phyloP scores from a whole-genome alignment of 352 stramenopile genomes.

The Thraustotheca clavata region DNA sequence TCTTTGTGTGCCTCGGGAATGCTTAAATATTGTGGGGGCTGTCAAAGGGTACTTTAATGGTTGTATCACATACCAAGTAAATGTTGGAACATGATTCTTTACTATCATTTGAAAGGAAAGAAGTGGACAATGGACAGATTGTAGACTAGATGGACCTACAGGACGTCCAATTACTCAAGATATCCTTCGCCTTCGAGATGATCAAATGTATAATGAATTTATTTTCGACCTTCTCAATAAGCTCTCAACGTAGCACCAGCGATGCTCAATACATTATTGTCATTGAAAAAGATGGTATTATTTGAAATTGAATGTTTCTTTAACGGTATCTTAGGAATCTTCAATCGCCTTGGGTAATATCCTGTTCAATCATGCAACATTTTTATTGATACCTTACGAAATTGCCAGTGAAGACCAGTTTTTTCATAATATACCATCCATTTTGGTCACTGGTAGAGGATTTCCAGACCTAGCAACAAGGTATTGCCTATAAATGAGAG shows the following conservation, averaged over 20 bases:
- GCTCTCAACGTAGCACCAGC: slow-evolving; percentile 32
- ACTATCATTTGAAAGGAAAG: slow-evolving; percentile 27
- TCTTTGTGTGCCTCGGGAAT: slow-evolving; percentile 49
- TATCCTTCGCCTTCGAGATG: slow-evolving; percentile 41
- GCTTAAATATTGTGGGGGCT: slow-evolving; percentile 75
- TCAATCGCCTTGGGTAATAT: slow-evolving; percentile 83
- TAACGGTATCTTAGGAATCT: slow-evolving; percentile 73
- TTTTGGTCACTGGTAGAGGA: slow-evolving; percentile 90
- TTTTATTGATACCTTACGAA: neutral
- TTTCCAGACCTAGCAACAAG: slow-evolving; percentile 92
- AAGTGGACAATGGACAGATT: slow-evolving; percentile 47
- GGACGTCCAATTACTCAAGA: slow-evolving; percentile 71
- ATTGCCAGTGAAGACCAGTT: slow-evolving; percentile 72
- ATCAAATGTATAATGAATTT: slow-evolving; percentile 29
- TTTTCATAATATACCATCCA: slow-evolving; percentile 78
- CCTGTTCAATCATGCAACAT: slow-evolving; percentile 7
- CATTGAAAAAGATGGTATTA: slow-evolving; percentile 91
- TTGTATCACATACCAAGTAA: slow-evolving; percentile 40
- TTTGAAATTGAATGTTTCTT: neutral
- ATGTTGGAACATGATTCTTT: neutral
- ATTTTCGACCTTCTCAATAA: neutral
- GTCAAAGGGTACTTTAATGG: slow-evolving; percentile 73
- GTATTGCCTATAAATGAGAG: too few relatives aligned
- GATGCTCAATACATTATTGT: slow-evolving; percentile 87
- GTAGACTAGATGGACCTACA: slow-evolving; percentile 32